Evolutionary conservation across 1,284 basidiomycete genomes (phyloP).

Genomic region (Wallemia mellicola): DNA sequence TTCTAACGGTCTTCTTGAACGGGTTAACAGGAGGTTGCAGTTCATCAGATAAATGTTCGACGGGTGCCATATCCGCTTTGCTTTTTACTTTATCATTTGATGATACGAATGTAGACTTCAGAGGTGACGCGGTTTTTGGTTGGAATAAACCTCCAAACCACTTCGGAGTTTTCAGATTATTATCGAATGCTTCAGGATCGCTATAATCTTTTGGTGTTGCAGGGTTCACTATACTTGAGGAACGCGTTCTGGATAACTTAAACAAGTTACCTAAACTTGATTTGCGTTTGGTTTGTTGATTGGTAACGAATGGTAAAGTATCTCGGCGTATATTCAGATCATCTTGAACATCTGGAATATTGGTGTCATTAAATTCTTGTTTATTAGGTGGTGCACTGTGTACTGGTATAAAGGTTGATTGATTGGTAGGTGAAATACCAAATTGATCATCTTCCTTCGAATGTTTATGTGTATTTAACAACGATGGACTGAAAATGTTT

Average conservation of each 20-base stretch:
- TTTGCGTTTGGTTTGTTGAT: not conserved
- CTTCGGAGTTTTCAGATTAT: not conserved
- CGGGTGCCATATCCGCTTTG: not conserved
- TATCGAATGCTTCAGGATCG: not conserved
- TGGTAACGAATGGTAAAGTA: not conserved
- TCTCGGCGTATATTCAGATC: not conserved
- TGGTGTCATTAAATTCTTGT: not conserved
- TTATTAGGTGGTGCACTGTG: not conserved
- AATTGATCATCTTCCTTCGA: not conserved
- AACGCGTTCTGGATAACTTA: not conserved
- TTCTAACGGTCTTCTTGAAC: not conserved
- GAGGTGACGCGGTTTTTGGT: not conserved
- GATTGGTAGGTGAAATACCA: not conserved
- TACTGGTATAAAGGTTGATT: not conserved
- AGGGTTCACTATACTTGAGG: not conserved
- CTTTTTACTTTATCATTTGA: not conserved
- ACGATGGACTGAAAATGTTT: not conserved
- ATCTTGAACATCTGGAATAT: not conserved
- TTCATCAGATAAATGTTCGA: not conserved
- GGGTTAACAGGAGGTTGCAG: not conserved
- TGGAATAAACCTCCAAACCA: not conserved
- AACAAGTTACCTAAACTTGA: not conserved
- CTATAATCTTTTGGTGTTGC: not conserved
- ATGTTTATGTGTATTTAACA: not conserved
- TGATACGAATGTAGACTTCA: not conserved